Evolutionary conservation across 768 basidiomycete species (phyloP).

Genomic region (Phallus indusiatus): DNA sequence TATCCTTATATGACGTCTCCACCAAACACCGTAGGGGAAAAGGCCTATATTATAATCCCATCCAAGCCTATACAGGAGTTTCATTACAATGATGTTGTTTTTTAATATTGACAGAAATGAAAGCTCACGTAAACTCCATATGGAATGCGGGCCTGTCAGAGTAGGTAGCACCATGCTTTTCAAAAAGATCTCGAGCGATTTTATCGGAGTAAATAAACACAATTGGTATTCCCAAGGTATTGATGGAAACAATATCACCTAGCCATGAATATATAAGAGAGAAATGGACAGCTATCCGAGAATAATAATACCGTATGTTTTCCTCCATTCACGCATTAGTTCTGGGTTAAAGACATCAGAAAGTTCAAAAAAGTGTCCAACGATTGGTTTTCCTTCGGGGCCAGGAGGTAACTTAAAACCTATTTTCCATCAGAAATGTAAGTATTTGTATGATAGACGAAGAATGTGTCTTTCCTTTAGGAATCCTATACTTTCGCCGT

Average conservation of each 20-base stretch:
- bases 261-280: not conserved
- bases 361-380: constrained; percentile 18
- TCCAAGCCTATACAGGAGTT: constrained; percentile 32
- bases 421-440: not conserved
- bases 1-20: constrained; percentile 28
- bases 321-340: constrained; percentile 14
- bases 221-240: constrained; percentile 36
- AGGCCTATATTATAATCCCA: constrained; percentile 39
- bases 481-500: not conserved
- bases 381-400: constrained; percentile 14
- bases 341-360: constrained; percentile 10
- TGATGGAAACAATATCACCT: constrained; percentile 41
- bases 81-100: not conserved
- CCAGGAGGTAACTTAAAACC: constrained; percentile 14
- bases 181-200: constrained; percentile 34
- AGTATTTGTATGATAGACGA: not conserved
- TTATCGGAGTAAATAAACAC: constrained; percentile 35
- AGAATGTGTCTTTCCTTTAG: not conserved
- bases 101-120: not conserved
- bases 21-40: constrained; percentile 28
- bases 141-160: constrained; percentile 33
- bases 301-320: constrained; percentile 14
- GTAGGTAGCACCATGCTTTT: constrained; percentile 27
- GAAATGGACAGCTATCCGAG: not conserved
- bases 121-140: constrained; percentile 35